Conservation (phyloP, 148 eudicot genomes). For the Spergularia bocconei region DNA sequence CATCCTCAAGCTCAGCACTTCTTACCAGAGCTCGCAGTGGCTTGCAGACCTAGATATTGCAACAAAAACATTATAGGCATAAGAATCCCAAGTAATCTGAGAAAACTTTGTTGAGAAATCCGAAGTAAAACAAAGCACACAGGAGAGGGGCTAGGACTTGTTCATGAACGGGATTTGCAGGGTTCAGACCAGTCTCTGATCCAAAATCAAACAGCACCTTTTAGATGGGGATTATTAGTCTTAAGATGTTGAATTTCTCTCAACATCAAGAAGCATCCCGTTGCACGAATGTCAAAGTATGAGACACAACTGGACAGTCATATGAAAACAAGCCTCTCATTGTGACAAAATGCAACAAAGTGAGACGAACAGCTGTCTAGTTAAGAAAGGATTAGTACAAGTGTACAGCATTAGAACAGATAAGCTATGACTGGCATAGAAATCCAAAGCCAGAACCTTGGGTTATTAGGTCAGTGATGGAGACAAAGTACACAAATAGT, state of each 20-base stretch:
- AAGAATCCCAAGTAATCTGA: background rate
- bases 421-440: too few relatives aligned
- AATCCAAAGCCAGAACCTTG: too few relatives aligned
- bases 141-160: background rate
- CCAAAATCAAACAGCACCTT: background rate
- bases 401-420: too few relatives aligned
- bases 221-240: background rate
- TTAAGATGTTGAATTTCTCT: background rate
- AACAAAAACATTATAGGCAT: background rate
- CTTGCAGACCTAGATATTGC: constrained; percentile 50
- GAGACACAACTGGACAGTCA: too few relatives aligned
- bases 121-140: background rate
- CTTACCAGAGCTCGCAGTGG: constrained; percentile 54
- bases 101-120: background rate
- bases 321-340: too few relatives aligned
- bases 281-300: too few relatives aligned
- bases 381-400: too few relatives aligned
- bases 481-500: too few relatives aligned
- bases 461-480: too few relatives aligned
- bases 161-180: background rate
- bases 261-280: background rate
- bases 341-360: too few relatives aligned
- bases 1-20: constrained; percentile 85
- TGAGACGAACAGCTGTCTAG: too few relatives aligned
- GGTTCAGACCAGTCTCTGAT: background rate